Percentiles rank a stretch among this genome's conserved stretches.
Evolutionary conservation across 768 basidiomycete genomes (phyloP).

Genomic region (Mrakia gelida): DNA sequence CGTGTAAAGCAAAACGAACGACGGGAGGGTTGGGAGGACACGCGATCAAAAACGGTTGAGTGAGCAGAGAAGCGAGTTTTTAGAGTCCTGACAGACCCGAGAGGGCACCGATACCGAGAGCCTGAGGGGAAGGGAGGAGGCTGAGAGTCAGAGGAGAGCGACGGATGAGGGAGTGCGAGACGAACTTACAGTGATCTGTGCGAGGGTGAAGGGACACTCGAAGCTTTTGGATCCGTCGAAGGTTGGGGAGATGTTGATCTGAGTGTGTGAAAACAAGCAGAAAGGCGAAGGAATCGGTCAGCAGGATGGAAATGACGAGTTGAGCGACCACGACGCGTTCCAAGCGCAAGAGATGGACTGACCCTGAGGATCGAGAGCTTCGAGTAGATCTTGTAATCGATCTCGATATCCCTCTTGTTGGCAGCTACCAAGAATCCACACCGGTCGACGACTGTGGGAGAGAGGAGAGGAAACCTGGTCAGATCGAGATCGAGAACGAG

Average conservation of each 20-base stretch:
- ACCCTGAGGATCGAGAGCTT: constrained; percentile 17
- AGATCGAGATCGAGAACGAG: too few relatives aligned
- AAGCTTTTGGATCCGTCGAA: constrained; percentile 6
- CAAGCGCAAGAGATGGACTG: neutral
- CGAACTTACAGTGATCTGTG: constrained; percentile 1
- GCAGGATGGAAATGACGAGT: neutral
- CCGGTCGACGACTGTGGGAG: constrained; percentile 6
- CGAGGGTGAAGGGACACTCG: constrained; percentile 16
- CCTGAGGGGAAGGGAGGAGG: neutral
- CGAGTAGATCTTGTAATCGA: constrained; percentile 23
- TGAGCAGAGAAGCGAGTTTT: neutral
- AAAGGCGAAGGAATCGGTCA: neutral
- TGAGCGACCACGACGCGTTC: neutral
- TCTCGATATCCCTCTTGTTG: constrained; percentile 11
- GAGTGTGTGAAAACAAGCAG: neutral
- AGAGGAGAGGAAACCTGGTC: neutral
- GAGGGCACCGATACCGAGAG: neutral
- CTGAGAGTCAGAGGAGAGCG: neutral
- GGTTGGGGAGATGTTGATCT: constrained; percentile 15
- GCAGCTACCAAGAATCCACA: constrained; percentile 19
- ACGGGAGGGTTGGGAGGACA: neutral
- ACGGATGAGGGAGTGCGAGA: neutral
- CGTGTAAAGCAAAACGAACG: neutral
- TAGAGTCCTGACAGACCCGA: neutral
- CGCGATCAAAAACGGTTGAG: too few relatives aligned